A percentile compares a stretch with the other conserved stretches of the same genome.
Conservation (phyloP, 2,329 filamentous ascomycete species). For the Alternaria burnsii region DNA sequence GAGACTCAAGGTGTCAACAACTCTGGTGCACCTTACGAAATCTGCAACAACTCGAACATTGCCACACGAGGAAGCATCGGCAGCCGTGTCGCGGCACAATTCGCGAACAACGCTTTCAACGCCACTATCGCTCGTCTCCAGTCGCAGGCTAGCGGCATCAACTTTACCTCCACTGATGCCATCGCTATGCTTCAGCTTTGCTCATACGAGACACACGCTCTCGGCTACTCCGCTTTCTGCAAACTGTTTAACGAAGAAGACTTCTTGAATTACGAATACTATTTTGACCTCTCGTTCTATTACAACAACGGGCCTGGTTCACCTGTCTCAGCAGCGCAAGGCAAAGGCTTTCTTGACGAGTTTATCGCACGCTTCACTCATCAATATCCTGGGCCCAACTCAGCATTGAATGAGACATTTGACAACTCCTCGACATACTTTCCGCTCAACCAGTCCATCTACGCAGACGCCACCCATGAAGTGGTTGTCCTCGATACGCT, state of each 20-base stretch:
- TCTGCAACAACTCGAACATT: constrained; percentile 43
- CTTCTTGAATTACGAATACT: constrained; percentile 57
- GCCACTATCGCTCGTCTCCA: constrained; percentile 40
- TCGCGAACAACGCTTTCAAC: constrained; percentile 40
- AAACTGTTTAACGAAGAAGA: constrained; percentile 54
- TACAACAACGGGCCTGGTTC: constrained; percentile 45
- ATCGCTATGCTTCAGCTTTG: constrained; percentile 54
- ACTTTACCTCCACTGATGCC: constrained; percentile 46
- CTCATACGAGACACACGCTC: constrained; percentile 47
- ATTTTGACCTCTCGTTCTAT: constrained; percentile 53
- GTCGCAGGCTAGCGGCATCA: constrained; percentile 36
- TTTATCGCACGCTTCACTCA: constrained; percentile 42
- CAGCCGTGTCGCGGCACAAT: constrained; percentile 31
- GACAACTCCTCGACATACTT: constrained; percentile 56
- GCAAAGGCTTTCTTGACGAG: constrained; percentile 44
- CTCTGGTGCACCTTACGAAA: constrained; percentile 40
- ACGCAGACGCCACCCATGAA: constrained; percentile 55
- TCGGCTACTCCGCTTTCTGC: constrained; percentile 57
- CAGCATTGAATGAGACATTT: constrained; percentile 41
- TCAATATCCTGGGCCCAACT: constrained; percentile 28
- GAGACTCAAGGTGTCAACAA: constrained; percentile 39
- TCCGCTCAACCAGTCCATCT: constrained; percentile 56
- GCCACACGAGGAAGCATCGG: constrained; percentile 39
- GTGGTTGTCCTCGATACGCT: constrained; percentile 47
- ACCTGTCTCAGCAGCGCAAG: constrained; percentile 43